Percentiles rank a stretch among this genome's conserved stretches.
phyloP scores from a whole-genome alignment of 2,329 filamentous ascomycete species.

The Chalaropsis thielavioides region DNA sequence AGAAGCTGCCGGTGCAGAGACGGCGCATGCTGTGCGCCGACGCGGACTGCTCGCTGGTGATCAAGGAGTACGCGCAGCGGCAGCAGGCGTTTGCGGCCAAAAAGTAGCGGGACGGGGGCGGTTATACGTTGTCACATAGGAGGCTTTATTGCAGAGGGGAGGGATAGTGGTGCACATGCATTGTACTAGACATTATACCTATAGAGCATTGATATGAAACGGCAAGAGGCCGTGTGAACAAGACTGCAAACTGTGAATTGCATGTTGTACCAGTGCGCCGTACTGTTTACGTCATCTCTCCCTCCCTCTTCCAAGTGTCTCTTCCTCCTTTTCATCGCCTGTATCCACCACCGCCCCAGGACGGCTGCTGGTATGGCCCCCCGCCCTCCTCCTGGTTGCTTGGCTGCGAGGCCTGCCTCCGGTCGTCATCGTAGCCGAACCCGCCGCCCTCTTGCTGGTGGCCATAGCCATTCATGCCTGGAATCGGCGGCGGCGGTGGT shows the following conservation, averaged over 20 bases:
- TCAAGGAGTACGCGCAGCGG: constrained; percentile 59
- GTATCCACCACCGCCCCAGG: not conserved
- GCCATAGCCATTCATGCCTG: constrained; percentile 10
- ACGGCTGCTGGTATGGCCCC: constrained; percentile 7
- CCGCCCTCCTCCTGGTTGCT: not conserved
- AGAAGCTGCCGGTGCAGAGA: constrained; percentile 57
- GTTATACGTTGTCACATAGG: not conserved
- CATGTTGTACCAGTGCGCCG: not conserved
- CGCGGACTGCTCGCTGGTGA: constrained; percentile 65
- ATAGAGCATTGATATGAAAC: not conserved
- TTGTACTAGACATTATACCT: not conserved
- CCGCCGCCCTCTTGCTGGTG: not conserved
- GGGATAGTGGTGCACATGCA: no score
- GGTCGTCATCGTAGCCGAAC: not conserved
- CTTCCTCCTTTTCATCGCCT: no score
- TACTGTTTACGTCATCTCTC: not conserved
- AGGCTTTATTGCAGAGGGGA: not conserved
- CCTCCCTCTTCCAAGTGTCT: no score
- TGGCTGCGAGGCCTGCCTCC: not conserved
- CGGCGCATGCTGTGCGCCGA: constrained; percentile 74
- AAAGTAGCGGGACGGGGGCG: constrained; percentile 12
- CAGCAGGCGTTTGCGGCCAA: constrained; percentile 43
- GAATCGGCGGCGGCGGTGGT: constrained; percentile 27
- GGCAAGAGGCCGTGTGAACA: not conserved
- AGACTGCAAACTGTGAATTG: not conserved